Conservation (phyloP, 257 asterid species). For the Fraxinus anomala region DNA sequence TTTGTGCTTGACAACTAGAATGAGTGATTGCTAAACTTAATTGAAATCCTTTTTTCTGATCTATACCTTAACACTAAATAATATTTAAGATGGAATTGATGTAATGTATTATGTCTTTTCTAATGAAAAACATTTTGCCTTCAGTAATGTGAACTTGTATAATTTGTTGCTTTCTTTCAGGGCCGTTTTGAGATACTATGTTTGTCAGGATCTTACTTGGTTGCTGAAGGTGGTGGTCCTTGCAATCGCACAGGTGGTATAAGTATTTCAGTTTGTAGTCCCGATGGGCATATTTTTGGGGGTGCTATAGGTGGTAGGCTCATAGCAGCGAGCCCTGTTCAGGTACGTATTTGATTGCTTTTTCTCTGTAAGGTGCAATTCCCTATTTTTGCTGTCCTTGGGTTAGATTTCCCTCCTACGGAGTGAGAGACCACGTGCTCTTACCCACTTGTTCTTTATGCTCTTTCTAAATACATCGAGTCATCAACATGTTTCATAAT, state of each 20-base stretch:
- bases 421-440: background rate
- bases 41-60: background rate
- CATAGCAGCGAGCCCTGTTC: slow-evolving; percentile 55
- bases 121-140: slow-evolving; percentile 1
- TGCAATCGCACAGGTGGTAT: slow-evolving; percentile 62
- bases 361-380: background rate
- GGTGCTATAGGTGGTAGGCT: slow-evolving; percentile 75
- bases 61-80: background rate
- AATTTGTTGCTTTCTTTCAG: slow-evolving; percentile 32
- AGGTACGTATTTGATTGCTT: slow-evolving; percentile 35
- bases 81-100: background rate
- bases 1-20: background rate
- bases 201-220: slow-evolving; percentile 67
- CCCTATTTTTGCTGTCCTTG: background rate
- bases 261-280: slow-evolving; percentile 65
- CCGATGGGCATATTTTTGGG: slow-evolving; percentile 69
- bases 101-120: background rate
- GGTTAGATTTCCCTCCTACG: background rate
- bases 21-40: background rate
- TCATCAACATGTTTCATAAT: too few species aligned
- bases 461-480: too few species aligned
- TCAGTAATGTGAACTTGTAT: background rate
- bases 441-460: background rate
- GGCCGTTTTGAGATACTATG: slow-evolving; percentile 68
- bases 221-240: slow-evolving; percentile 65